A percentile compares a stretch with the other conserved stretches of the same genome.
Evolutionary conservation across 352 stramenopile species (phyloP).

Genomic region (Elongisporangium undulatum): DNA sequence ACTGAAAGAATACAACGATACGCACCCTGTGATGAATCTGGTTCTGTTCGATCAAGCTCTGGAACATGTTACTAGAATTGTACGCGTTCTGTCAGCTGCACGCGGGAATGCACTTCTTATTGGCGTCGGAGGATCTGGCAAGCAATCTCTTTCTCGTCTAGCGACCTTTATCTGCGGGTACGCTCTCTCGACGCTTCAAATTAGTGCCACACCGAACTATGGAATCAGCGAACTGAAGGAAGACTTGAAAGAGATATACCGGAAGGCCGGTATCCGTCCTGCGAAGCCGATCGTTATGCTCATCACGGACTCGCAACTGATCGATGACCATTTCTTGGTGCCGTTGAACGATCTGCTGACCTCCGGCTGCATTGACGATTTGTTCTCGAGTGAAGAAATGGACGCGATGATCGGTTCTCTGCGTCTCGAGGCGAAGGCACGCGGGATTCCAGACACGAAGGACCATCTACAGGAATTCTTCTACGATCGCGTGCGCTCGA

Average conservation of each 20-base stretch:
- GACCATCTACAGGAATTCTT: constrained; percentile 91
- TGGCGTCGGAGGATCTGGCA: constrained; percentile 81
- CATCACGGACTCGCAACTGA: constrained; percentile 86
- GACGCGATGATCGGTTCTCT: constrained; percentile 80
- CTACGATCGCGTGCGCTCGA: constrained; percentile 79
- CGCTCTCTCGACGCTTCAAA: constrained; percentile 56
- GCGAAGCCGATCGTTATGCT: constrained; percentile 85
- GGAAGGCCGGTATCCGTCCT: constrained; percentile 81
- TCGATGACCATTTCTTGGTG: constrained; percentile 85
- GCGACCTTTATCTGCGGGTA: constrained; percentile 87
- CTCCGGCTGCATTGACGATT: constrained; percentile 67
- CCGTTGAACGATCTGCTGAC: constrained; percentile 85
- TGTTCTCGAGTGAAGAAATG: constrained; percentile 88
- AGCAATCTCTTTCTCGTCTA: constrained; percentile 88
- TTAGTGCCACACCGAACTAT: constrained; percentile 54
- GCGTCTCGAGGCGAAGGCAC: constrained; percentile 76
- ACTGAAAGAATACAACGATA: constrained; percentile 89
- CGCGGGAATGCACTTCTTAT: constrained; percentile 84
- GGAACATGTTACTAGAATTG: constrained; percentile 86
- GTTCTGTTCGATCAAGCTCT: constrained; percentile 91
- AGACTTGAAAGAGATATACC: constrained; percentile 88
- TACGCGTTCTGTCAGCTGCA: constrained; percentile 72
- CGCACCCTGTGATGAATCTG: constrained; percentile 90
- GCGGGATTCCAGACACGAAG: constrained; percentile 84
- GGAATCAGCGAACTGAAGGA: constrained; percentile 79